phyloP scores from a whole-genome alignment of 768 basidiomycete genomes.

The Tulasnella sp. region DNA sequence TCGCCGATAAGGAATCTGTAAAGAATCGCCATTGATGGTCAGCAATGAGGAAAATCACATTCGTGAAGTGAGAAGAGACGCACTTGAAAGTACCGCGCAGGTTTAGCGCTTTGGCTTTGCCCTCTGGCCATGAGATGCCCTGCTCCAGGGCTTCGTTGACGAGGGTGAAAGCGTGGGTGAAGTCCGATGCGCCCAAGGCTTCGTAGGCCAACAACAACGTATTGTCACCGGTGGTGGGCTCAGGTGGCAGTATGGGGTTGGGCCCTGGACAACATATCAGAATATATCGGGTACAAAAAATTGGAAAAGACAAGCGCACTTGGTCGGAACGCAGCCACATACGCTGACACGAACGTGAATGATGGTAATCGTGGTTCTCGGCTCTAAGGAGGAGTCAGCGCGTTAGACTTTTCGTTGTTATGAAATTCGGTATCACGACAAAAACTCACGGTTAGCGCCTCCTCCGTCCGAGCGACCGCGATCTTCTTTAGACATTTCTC shows the following conservation, averaged over 20 bases:
- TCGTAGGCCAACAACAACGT: slow-evolving; percentile 72
- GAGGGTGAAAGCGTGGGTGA: slow-evolving; percentile 65
- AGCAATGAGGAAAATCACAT: neutral
- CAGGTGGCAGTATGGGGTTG: slow-evolving; percentile 60
- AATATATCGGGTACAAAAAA: no score
- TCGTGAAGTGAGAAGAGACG: slow-evolving; percentile 22
- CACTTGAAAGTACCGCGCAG: slow-evolving; percentile 93
- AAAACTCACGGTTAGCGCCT: slow-evolving; percentile 49
- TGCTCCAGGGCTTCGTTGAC: slow-evolving; percentile 81
- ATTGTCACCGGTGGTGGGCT: slow-evolving; percentile 67
- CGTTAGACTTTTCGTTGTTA: neutral
- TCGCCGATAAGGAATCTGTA: slow-evolving; percentile 80
- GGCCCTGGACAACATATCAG: slow-evolving; percentile 36
- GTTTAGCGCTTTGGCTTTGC: slow-evolving; percentile 82
- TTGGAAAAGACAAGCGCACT: slow-evolving; percentile 39
- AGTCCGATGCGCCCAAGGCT: slow-evolving; percentile 78
- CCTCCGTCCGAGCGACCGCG: slow-evolving; percentile 56
- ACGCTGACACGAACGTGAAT: slow-evolving; percentile 84
- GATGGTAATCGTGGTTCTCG: slow-evolving; percentile 81
- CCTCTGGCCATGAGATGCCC: slow-evolving; percentile 63
- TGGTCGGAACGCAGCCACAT: slow-evolving; percentile 92
- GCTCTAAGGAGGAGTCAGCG: slow-evolving; percentile 30
- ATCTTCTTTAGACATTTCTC: slow-evolving; percentile 88
- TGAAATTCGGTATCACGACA: neutral
- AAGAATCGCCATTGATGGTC: neutral